Base-by-base conservation (phyloP, 805 yeast species). In the Tetrapisispora iriomotensis region DNA sequence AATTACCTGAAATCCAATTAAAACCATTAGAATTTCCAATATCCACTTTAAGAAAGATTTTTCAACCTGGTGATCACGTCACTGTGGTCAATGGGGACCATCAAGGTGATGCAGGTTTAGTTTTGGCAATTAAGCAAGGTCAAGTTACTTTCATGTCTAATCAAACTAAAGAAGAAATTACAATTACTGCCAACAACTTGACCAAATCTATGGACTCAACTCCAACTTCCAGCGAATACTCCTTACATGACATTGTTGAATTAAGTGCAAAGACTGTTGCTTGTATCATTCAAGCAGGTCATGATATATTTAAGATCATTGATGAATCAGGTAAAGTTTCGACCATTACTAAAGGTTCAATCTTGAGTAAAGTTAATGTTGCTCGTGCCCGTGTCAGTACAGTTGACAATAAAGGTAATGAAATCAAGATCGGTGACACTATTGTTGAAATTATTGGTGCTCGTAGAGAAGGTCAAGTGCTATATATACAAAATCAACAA, bases 91-190 rank as follows among this genome's bases (percentile, higher is more conserved):
- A 79, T 55, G 98, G 98, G 57, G 86, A 83, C 54, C 94, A 85
- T 60, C 70, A 77, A 38, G 96, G 90, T 54, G 96, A 88, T 55
- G 86, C 96, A 26, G 98, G 98, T 65, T 72, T 92, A 65, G 95
- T 92, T 37, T 87, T 92, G 30, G 72, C 77, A 48, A 75, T 85
- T 19, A 74, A 75, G 38, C 83, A 80, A 36, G 95, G 88, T 56
- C 84, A 86, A 44, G 96, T 88, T 20, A 84, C 94, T 0, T 71
- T 92, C 47, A 75, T 92, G 48, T 81, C 94, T 36, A 96, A 92
- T 57, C 87, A 87, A 62, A 79, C 95, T 1, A 77, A 76, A 52
- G 78, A 81, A 50, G 97, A 92, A 60, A 75, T 92, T 29, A 82
- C 94, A 14, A 96, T 92, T 4, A 90, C 94, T 54, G 85, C 96